Percentiles rank a stretch among this genome's conserved stretches.
phyloP scores from a whole-genome alignment of 306 rosid genomes.

The Gastrolobium villosum region DNA sequence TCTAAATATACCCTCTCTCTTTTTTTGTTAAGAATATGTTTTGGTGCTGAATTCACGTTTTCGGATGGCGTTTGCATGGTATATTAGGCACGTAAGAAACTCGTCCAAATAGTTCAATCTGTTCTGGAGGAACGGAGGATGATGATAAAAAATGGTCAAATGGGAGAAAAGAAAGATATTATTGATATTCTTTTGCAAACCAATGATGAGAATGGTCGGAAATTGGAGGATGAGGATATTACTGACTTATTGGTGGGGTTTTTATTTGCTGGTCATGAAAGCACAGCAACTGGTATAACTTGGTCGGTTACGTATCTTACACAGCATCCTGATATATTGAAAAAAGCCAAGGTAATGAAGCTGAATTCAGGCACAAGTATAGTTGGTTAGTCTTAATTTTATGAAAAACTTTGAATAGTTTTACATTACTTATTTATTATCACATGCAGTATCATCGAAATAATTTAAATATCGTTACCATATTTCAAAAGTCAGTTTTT shows the following conservation, averaged over 20 bases:
- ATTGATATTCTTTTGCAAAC: conserved; percentile 53
- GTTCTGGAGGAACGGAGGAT: conserved; percentile 36
- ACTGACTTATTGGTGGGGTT: conserved; percentile 45
- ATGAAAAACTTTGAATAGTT: no score
- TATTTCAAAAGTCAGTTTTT: no score
- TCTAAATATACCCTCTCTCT: no score
- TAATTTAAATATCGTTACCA: no score
- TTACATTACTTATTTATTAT: no score
- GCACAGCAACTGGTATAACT: neutral
- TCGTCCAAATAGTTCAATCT: conserved; percentile 11
- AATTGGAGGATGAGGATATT: conserved; percentile 58
- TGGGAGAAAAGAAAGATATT: conserved; percentile 51
- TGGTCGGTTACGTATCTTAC: neutral
- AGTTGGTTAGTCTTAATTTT: no score
- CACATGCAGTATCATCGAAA: no score
- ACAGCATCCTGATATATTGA: neutral
- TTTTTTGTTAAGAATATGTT: neutral
- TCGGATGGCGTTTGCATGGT: neutral
- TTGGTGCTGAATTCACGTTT: neutral
- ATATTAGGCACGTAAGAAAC: conserved; percentile 43
- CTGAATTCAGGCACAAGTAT: neutral
- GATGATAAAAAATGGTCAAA: neutral
- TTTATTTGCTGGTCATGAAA: conserved; percentile 33
- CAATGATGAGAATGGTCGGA: conserved; percentile 52
- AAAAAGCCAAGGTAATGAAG: conserved; percentile 19